Percentiles rank a stretch among this genome's conserved stretches.
Conservation (phyloP, 805 yeast species). For the Metschnikowia orientalis region DNA sequence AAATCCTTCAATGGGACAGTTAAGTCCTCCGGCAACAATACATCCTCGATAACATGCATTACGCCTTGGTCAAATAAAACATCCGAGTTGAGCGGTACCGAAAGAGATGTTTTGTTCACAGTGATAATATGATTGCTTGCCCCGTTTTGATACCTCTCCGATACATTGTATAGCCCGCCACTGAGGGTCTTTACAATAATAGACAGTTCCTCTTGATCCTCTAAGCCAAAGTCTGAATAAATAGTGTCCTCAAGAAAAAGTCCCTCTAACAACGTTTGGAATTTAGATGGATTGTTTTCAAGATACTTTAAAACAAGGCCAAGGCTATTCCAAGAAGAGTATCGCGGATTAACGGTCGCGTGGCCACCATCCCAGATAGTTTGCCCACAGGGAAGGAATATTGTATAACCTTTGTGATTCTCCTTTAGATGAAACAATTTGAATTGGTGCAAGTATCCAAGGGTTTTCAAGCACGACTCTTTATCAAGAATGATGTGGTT, state of each 20-base stretch:
- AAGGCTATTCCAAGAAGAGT: slow-evolving; percentile 57
- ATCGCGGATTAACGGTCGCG: slow-evolving; percentile 7
- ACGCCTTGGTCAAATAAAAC: slow-evolving; percentile 81
- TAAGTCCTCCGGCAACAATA: slow-evolving; percentile 55
- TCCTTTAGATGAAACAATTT: slow-evolving; percentile 49
- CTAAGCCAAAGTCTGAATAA: slow-evolving; percentile 55
- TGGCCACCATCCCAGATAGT: slow-evolving; percentile 12
- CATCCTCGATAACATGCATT: slow-evolving; percentile 59
- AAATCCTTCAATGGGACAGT: slow-evolving; percentile 53
- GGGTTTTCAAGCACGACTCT: slow-evolving; percentile 55
- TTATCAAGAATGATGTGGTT: slow-evolving; percentile 33
- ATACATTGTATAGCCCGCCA: slow-evolving; percentile 27
- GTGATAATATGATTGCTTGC: slow-evolving; percentile 22
- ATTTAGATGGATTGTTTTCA: slow-evolving; percentile 44
- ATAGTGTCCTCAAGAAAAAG: slow-evolving; percentile 58
- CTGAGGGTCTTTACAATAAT: slow-evolving; percentile 20
- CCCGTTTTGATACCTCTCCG: slow-evolving; percentile 18
- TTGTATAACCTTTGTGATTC: slow-evolving; percentile 62
- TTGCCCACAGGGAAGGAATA: slow-evolving; percentile 69
- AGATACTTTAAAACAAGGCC: slow-evolving; percentile 60
- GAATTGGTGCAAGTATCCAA: slow-evolving; percentile 51
- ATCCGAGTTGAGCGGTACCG: slow-evolving; percentile 50
- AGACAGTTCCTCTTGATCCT: slow-evolving; percentile 17
- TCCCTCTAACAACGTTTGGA: slow-evolving; percentile 52
- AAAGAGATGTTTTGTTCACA: slow-evolving; percentile 30